Base-by-base conservation (phyloP, 1,284 basidiomycete species). In the Pseudozyma flocculosa region DNA sequence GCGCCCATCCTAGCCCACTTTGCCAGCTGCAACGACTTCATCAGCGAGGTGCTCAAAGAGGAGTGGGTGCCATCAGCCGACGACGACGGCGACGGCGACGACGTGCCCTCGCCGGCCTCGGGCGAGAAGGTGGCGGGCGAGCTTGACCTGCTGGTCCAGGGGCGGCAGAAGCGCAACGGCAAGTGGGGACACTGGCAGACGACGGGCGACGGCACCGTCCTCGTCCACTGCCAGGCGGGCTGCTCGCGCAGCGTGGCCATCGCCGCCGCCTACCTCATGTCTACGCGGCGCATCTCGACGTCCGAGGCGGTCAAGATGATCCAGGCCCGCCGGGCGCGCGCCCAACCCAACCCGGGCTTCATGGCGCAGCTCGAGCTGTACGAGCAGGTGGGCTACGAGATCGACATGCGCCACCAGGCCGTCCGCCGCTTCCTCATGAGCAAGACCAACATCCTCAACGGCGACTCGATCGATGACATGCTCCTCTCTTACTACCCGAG, bases 221-320 rank as follows among this genome's bases (percentile, higher is more conserved):
- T 80, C 15, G 78, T 80, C 2, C 79, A 79, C 47, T 80, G 79
- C 43, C 79, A 80, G 47, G 79, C 79, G 0, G 79, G 79, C 10
- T 69, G 78, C 14, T 75, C 75, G 10, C 63, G 79, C 3, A 78
- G 78, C 19, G 68, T 68, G 5, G 63, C 63, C 41, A 72, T 80
- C 19, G 72, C 72, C 21, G 72, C 75, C 0, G 79, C 79, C 10
- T 80, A 78, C 46, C 59, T 80, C 10, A 80, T 80, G 78, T 40
- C 52, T 18, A 71, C 74, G 11, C 59, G 74, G 0, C 61, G 48
- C 17, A 49, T 77, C 21, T 66, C 55, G n/a, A 68, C 70, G 11
- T 49, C 61, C 13, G 70, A 72, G n/a, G 79, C 79, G 0, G 47
- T 80, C 13, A 53, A 50, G 18, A 62, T 74, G 50, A 67, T 80